A percentile compares a stretch with the other conserved stretches of the same genome.
These are phyloP conservation scores for Hermanozyma aechmeae DNA, from an alignment of 805 yeast species.

Conservation along the genomic window DNA sequence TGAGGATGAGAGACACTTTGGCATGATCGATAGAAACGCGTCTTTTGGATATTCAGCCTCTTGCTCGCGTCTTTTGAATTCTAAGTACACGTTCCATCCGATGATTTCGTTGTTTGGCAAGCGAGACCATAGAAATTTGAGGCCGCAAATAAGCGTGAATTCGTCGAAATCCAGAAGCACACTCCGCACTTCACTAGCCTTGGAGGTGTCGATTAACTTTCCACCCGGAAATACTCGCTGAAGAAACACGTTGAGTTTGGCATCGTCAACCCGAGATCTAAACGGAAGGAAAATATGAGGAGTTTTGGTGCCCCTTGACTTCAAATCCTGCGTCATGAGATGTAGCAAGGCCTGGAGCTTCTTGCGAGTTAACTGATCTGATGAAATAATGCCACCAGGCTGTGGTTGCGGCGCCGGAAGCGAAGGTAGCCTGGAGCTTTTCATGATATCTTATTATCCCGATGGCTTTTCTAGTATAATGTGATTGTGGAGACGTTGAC, in stretches of 20 bases:
- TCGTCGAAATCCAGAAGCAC: slow-evolving; percentile 46
- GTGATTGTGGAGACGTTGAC: too few species aligned
- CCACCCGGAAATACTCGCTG: slow-evolving; percentile 53
- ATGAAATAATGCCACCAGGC: too few species aligned
- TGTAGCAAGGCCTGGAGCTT: slow-evolving; percentile 63
- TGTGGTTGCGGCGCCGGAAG: too few species aligned
- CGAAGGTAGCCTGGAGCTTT: too few species aligned
- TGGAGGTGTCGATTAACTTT: slow-evolving; percentile 21
- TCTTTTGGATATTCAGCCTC: slow-evolving; percentile 58
- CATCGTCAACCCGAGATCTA: slow-evolving; percentile 59
- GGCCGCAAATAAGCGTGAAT: slow-evolving; percentile 59
- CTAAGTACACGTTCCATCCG: slow-evolving; percentile 78
- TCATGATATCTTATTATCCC: too few species aligned
- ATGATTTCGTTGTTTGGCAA: slow-evolving; percentile 70
- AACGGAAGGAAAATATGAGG: slow-evolving; percentile 74
- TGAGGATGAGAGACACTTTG: slow-evolving; percentile 71
- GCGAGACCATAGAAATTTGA: slow-evolving; percentile 83
- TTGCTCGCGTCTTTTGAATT: slow-evolving; percentile 56
- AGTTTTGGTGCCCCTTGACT: slow-evolving; percentile 47
- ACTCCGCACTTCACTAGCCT: slow-evolving; percentile 29
- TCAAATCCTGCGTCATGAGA: slow-evolving; percentile 61
- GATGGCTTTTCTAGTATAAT: too few species aligned
- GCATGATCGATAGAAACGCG: slow-evolving; percentile 77
- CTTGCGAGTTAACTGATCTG: slow-evolving; percentile 46
- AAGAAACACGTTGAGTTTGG: slow-evolving; percentile 48